These are phyloP conservation scores for Vigna reflexopilosa DNA, from an alignment of 306 rosid genomes.

Conservation along the genomic window DNA sequence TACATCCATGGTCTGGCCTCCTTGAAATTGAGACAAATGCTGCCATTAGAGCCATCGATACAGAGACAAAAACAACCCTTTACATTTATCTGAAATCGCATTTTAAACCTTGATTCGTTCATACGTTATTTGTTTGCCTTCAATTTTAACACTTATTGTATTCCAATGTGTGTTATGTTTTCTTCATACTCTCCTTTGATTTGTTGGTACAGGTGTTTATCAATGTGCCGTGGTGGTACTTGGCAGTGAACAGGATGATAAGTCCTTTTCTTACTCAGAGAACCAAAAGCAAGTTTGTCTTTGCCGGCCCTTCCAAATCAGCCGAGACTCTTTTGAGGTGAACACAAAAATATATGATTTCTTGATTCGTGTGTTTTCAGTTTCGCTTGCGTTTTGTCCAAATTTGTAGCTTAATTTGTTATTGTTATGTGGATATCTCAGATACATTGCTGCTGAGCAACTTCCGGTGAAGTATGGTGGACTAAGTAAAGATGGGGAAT, in stretches of 20 bases:
- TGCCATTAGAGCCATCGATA: too few species aligned
- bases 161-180: not conserved
- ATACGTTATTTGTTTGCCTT: not conserved
- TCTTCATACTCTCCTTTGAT: not conserved
- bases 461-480: constrained; percentile 84
- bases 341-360: not conserved
- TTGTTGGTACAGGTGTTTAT: constrained; percentile 62
- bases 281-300: constrained; percentile 78
- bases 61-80: too few species aligned
- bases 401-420: constrained; percentile 1
- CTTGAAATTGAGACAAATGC: too few species aligned
- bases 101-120: not conserved
- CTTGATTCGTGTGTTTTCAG: not conserved
- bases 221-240: constrained; percentile 91
- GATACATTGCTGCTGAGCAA: constrained; percentile 74
- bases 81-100: not conserved
- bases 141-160: not conserved
- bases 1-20: too few species aligned
- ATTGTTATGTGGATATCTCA: constrained; percentile 29
- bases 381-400: not conserved
- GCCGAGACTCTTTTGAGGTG: constrained; percentile 68
- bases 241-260: constrained; percentile 73
- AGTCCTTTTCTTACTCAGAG: constrained; percentile 75
- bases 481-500: constrained; percentile 69
- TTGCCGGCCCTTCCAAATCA: constrained; percentile 75